Evolutionary conservation across 176 grass and related monocot genomes (phyloP), one percentile per base, ranked within the genome.

Genomic region (Tillandsia leiboldiana): DNA sequence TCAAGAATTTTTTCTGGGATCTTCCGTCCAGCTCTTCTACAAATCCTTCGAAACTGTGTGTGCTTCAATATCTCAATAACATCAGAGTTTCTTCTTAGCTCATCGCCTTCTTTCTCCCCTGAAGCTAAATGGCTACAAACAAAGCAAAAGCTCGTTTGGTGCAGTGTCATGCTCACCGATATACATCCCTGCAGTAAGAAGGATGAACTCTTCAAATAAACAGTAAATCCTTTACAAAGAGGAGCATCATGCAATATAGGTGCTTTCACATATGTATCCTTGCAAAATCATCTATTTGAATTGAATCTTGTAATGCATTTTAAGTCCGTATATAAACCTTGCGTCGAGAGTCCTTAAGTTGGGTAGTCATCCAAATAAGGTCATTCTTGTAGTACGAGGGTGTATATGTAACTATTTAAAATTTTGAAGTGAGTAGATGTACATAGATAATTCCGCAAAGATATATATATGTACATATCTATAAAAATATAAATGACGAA

Each of bases 101-200:
- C 91, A 70, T 96, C 91, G 0, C 92, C 85, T 77, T 91, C 92
- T 88, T 96, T 96, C 75, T 96, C 83, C 29, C 92, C 91, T 50
- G 85, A 86, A 80, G 85, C 85, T 18, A 96, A 76, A 78, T 96
- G 92, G 72, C 88, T 89, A 72, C 92, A 96, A 53, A 96, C 71
- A 51, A 96, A 96, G 78, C 92, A 96, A 83, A 96, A 88, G 75
- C 79, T 86, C 70, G 92, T 91, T 75, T 88, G 80, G 71, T 96
- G 88, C 63, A 96, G 62, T 70, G 92, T 86, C 88, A 96, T 86
- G 77, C 92, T 96, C 72, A 96, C 78, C 61, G 92, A 88, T 86
- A 96, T 88, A 72, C 88, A 96, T 48, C 92, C 92, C 92, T 96
- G 76, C 72, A 47, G 64, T 74, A 77, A 53, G 8, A 18, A 66